Evolutionary conservation across 352 stramenopile genomes (phyloP), one percentile per base, ranked within the genome.

Genomic region (Pythium grandisporangium): DNA sequence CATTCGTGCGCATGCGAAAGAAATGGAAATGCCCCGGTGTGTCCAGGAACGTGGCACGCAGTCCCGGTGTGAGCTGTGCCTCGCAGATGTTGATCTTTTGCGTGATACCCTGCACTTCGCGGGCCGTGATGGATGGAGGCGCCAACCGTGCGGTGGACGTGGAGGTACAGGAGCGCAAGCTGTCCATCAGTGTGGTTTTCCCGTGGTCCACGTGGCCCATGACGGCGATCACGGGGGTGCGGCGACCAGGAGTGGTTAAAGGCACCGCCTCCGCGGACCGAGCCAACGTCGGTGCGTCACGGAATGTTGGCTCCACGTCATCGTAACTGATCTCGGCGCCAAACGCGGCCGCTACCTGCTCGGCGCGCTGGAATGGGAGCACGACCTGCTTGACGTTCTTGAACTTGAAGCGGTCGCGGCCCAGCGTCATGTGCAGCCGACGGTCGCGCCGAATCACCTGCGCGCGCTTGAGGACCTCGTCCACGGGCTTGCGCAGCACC

Each of bases 121-220:
- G 82, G 12, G 80, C 73, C 14, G 95, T 96, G 19, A 99, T 88
- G n/a, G n/a, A n/a, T n/a, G n/a, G n/a, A n/a, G n/a, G n/a, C n/a
- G n/a, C n/a, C n/a, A n/a, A n/a, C n/a, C n/a, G n/a, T n/a, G n/a
- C n/a, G n/a, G n/a, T n/a, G n/a, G n/a, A n/a, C n/a, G n/a, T n/a
- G n/a, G n/a, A n/a, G 29, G 84, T 86, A 6, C 67, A 48, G 16
- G 52, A 42, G 8, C 96, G 73, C 43, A 99, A 74, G n/a, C 81
- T 78, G 64, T 99, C 97, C 37, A 99, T 82, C 11, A 99, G 67
- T n/a, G 94, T 98, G 10, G 97, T 99, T 64, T 99, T 99, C 53
- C 97, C 97, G 67, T 99, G 97, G 74, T 99, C 97, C 19, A 99
- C 96, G 61, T 99, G 97, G 27, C 97, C 97, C 96, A 99, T 99